Percentiles rank a stretch among this genome's conserved stretches.
Conservation (phyloP, 2,329 filamentous ascomycete genomes). For the Aspergillus thermomutatus region DNA sequence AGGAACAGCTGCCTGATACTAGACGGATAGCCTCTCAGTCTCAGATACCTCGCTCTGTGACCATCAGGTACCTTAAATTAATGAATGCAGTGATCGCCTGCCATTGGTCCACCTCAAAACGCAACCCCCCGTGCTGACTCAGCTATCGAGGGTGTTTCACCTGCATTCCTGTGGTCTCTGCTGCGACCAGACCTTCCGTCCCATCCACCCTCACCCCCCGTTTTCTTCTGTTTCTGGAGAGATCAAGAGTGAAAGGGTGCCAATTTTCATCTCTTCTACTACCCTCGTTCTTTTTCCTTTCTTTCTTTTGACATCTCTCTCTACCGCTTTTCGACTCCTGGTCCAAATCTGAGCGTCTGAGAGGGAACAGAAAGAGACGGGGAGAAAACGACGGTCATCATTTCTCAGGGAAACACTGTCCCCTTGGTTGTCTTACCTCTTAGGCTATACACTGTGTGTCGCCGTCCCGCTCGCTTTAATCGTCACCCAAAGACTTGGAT, state of each 20-base stretch:
- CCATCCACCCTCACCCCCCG: conserved; percentile 7
- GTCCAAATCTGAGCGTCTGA: neutral
- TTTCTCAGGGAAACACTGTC: conserved; percentile 4
- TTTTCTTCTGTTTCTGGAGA: neutral
- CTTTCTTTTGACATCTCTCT: neutral
- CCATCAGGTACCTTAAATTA: neutral
- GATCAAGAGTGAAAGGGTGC: neutral
- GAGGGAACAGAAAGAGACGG: neutral
- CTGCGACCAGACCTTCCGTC: conserved; percentile 10
- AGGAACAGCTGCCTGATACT: neutral
- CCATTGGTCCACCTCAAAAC: conserved; percentile 6
- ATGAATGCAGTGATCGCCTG: neutral
- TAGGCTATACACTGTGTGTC: conserved; percentile 29
- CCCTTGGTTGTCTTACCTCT: conserved; percentile 10
- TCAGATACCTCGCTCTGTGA: neutral
- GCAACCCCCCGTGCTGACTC: conserved; percentile 15
- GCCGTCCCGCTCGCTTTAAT: conserved; percentile 30
- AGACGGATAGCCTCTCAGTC: no score
- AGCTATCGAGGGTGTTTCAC: conserved; percentile 15
- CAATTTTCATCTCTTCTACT: neutral
- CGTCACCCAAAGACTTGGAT: conserved; percentile 8
- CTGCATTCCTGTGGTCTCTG: conserved; percentile 21
- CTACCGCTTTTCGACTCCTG: neutral
- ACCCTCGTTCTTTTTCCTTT: neutral
- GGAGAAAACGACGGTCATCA: neutral